phyloP scores from a whole-genome alignment of 306 rosid genomes.

The Trifolium subterraneum region DNA sequence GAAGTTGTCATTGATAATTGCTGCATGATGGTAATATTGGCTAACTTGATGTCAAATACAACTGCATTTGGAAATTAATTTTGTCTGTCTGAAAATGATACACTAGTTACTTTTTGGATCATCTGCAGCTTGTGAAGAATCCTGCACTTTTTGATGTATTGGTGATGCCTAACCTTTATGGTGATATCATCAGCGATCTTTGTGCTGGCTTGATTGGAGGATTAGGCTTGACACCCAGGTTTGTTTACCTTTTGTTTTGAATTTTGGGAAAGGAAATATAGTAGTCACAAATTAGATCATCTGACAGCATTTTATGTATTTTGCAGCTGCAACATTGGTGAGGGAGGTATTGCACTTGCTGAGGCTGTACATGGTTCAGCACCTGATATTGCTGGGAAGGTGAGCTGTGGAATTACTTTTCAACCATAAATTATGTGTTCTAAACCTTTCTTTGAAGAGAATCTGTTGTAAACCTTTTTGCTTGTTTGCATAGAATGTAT shows the following conservation, averaged over 20 bases:
- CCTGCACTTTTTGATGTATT: slow-evolving; percentile 93
- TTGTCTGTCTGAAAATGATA: slow-evolving; percentile 23
- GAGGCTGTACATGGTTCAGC: slow-evolving; percentile 99
- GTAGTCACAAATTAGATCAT: slow-evolving; percentile 20
- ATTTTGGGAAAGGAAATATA: slow-evolving; percentile 7
- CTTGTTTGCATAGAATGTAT: slow-evolving; percentile 23
- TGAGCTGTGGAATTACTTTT: slow-evolving; percentile 42
- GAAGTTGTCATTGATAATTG: slow-evolving; percentile 99
- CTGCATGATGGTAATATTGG: slow-evolving; percentile 88
- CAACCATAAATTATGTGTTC: slow-evolving; percentile 20
- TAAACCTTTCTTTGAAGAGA: not conserved
- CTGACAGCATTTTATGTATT: slow-evolving; percentile 38
- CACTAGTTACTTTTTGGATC: slow-evolving; percentile 25
- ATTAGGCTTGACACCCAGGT: slow-evolving; percentile 98
- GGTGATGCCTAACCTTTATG: slow-evolving; percentile 99
- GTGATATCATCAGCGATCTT: slow-evolving; percentile 98
- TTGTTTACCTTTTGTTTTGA: not conserved
- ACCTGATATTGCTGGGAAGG: slow-evolving; percentile 99
- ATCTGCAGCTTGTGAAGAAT: slow-evolving; percentile 93
- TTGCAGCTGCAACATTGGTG: slow-evolving; percentile 93
- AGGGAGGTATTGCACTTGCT: slow-evolving; percentile 99
- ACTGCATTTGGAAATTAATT: slow-evolving; percentile 34
- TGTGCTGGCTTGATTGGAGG: slow-evolving; percentile 99
- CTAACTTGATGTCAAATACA: slow-evolving; percentile 23
- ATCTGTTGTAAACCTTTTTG: slow-evolving; percentile 1